These are phyloP conservation scores for Phyllosticta paracitricarpa DNA, from an alignment of 2,329 filamentous ascomycete genomes.

Conservation along the genomic window DNA sequence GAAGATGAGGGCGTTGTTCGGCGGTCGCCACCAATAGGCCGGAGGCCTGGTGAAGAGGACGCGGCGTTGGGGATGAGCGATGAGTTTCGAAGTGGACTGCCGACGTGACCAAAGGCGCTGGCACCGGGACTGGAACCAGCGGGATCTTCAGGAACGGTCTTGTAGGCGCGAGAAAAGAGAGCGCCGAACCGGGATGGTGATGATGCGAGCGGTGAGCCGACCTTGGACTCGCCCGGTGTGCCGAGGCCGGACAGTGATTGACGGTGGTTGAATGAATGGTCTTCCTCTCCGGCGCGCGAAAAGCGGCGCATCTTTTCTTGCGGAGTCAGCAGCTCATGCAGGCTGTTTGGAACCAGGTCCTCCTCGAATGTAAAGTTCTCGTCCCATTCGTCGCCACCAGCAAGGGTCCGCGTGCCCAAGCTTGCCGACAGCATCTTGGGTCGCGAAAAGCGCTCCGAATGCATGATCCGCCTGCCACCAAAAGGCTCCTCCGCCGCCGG, in stretches of 20 bases:
- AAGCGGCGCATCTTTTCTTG: conserved; percentile 51
- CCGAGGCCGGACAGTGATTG: conserved; percentile 42
- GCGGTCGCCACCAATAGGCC: conserved; percentile 33
- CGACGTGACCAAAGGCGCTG: conserved; percentile 49
- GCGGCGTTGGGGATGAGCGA: conserved; percentile 38
- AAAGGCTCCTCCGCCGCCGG: conserved; percentile 56
- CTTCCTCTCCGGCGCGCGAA: conserved; percentile 47
- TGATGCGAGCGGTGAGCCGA: conserved; percentile 45
- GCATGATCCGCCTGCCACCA: conserved; percentile 50
- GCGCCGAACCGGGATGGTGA: conserved; percentile 55
- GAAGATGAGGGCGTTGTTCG: conserved; percentile 26
- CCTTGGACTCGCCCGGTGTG: conserved; percentile 32
- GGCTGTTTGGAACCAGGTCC: conserved; percentile 68
- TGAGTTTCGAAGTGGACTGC: conserved; percentile 56
- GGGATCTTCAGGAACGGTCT: conserved; percentile 33
- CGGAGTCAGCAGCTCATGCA: conserved; percentile 54
- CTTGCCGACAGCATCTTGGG: conserved; percentile 51
- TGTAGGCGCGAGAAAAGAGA: conserved; percentile 44
- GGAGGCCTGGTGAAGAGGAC: conserved; percentile 36
- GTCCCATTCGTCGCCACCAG: conserved; percentile 46
- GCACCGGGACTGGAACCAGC: conserved; percentile 26
- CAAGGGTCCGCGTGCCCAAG: conserved; percentile 39
- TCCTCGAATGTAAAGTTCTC: conserved; percentile 72
- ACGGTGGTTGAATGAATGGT: conserved; percentile 33
- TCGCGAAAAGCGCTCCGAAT: conserved; percentile 55